Evolutionary conservation across 164 flowering plant species (phyloP).

Genomic region (Dillenia suffruticosa): DNA sequence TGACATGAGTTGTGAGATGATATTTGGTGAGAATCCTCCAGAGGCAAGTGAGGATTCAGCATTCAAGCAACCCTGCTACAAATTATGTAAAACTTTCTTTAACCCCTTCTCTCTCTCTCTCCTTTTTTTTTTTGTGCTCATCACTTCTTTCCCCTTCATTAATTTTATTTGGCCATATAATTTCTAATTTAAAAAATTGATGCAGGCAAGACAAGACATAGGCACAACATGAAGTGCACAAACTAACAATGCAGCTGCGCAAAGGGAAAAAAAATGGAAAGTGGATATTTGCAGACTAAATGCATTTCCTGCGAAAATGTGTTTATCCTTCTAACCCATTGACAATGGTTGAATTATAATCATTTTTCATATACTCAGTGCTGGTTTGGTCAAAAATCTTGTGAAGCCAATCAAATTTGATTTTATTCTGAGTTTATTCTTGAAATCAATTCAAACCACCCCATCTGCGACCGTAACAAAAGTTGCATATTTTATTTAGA

Average conservation of each 20-base stretch:
- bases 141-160: background rate
- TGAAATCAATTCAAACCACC: too few relatives aligned
- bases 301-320: background rate
- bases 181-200: background rate
- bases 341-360: background rate
- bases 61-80: constrained; percentile 80
- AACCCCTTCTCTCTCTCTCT: background rate
- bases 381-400: too few relatives aligned
- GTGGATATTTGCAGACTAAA: background rate
- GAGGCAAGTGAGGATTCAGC: constrained; percentile 65
- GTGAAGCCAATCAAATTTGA: too few relatives aligned
- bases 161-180: constrained; percentile 3
- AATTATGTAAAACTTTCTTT: constrained; percentile 45
- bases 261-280: constrained; percentile 1
- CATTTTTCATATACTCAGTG: background rate
- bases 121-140: background rate
- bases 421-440: too few relatives aligned
- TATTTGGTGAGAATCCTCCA: constrained; percentile 83
- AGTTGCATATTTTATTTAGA: too few relatives aligned
- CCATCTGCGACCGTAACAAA: too few relatives aligned
- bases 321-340: background rate
- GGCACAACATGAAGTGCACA: constrained; percentile 37
- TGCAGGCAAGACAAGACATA: constrained; percentile 60
- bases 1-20: constrained; percentile 96
- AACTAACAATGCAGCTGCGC: constrained; percentile 10